Base-by-base conservation (phyloP, 208 protist species). In the Phytomonas francai region DNA sequence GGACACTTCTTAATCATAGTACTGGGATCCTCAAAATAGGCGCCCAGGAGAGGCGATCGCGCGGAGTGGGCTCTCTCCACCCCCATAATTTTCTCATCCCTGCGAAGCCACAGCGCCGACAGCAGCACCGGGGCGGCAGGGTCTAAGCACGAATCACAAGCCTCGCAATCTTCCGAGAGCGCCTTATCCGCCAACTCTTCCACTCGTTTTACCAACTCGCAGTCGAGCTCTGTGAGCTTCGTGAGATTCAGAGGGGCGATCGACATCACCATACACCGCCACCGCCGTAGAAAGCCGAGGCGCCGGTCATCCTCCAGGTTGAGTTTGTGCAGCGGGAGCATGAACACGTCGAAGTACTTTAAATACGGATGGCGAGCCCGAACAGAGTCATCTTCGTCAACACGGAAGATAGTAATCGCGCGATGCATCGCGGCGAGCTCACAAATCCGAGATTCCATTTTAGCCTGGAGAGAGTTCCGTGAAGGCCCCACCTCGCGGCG, bases 331-430 rank as follows among this genome's bases (percentile, higher is more conserved):
- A 90, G 42, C 3, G 87, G 87, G 0, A 88, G 71, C 7, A 66
- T 27, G 12, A 51, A 31, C 12, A 87, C 72, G 33, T 88, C 72
- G 64, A 78, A 76, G 63, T 72, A 68, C 16, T 64, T 67, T 28
- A 93, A 63, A 67, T 79, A 91, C 0, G 87, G 82, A 64, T 93
- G 68, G 0, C 83, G 76, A 0, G 84, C 84, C 27, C 84, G 75
- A 16, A 91, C 77, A 6, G 79, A 82, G 7, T 84, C 79, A 61
- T 90, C 79, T 59, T 89, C 84, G 33, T 83, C 80, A 16, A 67
- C 57, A 22, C 73, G 84, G 60, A 81, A 82, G 0, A 81, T 49
- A 16, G 81, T 63, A 11, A 93, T 31, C 42, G 77, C 76, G 51
- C 77, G 78, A 14, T 67, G 45, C 59, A 7, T 57, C 39, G 33